Evolutionary conservation across 371 early-diverging fungal genomes (phyloP).

Genomic region (Mucor plumbeus): DNA sequence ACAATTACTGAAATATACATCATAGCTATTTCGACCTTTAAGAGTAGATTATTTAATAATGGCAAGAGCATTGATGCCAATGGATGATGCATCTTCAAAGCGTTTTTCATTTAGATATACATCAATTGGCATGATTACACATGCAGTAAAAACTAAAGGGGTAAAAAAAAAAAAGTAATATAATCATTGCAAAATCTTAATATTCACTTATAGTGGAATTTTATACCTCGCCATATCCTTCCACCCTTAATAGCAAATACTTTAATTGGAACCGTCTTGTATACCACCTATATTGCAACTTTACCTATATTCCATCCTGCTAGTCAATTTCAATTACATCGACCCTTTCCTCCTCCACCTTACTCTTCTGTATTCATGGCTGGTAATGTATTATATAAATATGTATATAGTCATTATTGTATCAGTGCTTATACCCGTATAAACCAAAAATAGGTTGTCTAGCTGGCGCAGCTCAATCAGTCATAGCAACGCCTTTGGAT

Average conservation of each 20-base stretch:
- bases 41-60: slow-evolving; percentile 81
- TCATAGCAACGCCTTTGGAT: slow-evolving; percentile 79
- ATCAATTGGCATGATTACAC: slow-evolving; percentile 74
- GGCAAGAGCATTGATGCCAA: slow-evolving; percentile 74
- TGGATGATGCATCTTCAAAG: slow-evolving; percentile 40
- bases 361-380: slow-evolving; percentile 64
- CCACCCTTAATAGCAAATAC: slow-evolving; percentile 81
- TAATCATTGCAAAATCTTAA: background rate
- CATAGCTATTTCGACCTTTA: slow-evolving; percentile 76
- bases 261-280: slow-evolving; percentile 72
- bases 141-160: slow-evolving; percentile 71
- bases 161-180: slow-evolving; percentile 25
- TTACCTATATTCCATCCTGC: slow-evolving; percentile 65
- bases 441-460: slow-evolving; percentile 51
- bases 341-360: slow-evolving; percentile 66
- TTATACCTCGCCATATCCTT: slow-evolving; percentile 73
- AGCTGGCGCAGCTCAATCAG: slow-evolving; percentile 77
- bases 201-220: slow-evolving; percentile 49
- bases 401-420: background rate
- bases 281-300: slow-evolving; percentile 62
- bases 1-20: background rate
- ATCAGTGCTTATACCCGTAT: background rate
- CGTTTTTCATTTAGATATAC: slow-evolving; percentile 68
- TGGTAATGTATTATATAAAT: slow-evolving; percentile 27
- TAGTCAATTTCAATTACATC: slow-evolving; percentile 55